These are phyloP conservation scores for Heliamphora exappendiculata DNA, from an alignment of 148 eudicot species.

Conservation along the genomic window DNA sequence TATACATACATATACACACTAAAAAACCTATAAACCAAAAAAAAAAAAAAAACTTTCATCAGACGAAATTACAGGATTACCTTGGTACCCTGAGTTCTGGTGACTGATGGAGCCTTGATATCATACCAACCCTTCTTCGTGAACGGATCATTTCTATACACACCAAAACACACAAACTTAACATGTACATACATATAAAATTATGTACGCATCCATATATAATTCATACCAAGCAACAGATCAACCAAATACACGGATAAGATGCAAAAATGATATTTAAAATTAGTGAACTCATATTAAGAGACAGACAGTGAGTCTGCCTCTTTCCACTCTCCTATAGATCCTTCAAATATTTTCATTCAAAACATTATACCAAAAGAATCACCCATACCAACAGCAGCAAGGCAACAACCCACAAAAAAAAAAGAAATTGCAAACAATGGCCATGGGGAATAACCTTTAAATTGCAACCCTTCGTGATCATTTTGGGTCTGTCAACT, in stretches of 20 bases:
- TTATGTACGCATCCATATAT: neutral
- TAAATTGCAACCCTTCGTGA: slow-evolving; percentile 80
- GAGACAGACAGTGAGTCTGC: neutral
- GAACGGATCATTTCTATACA: slow-evolving; percentile 50
- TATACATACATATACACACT: too few species aligned
- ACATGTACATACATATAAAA: neutral
- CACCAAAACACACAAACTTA: neutral
- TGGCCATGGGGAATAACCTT: too few species aligned
- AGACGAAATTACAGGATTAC: slow-evolving; percentile 14
- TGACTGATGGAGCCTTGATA: slow-evolving; percentile 58
- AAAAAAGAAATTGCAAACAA: neutral
- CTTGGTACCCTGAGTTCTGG: slow-evolving; percentile 77
- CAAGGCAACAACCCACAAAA: neutral
- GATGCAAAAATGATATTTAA: neutral
- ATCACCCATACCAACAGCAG: neutral
- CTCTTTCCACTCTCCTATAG: neutral
- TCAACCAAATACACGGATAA: neutral
- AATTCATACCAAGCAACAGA: neutral
- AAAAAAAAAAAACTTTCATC: neutral
- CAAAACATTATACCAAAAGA: neutral
- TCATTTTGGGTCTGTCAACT: slow-evolving; percentile 94
- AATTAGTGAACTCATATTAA: neutral
- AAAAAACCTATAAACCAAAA: neutral
- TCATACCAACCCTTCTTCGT: slow-evolving; percentile 93
- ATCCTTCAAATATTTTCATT: neutral